These are phyloP conservation scores for Xerocomus spinulosus DNA, from an alignment of 768 basidiomycete genomes.

Conservation along the genomic window DNA sequence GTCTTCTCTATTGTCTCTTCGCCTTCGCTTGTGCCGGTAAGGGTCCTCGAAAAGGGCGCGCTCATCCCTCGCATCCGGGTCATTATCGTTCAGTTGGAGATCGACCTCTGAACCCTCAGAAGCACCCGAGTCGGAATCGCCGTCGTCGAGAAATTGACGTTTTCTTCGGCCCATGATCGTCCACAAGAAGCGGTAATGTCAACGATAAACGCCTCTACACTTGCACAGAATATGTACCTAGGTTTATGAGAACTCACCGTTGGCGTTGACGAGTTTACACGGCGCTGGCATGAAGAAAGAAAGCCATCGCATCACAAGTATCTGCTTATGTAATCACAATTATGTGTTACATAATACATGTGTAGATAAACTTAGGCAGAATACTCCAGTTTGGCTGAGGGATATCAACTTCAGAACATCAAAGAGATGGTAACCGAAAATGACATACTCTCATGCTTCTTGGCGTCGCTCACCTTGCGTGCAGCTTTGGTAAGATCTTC, in stretches of 20 bases:
- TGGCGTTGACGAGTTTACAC: not conserved
- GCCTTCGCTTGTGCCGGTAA: constrained; percentile 64
- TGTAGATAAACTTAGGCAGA: constrained; percentile 29
- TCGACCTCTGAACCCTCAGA: constrained; percentile 53
- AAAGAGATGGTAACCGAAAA: not conserved
- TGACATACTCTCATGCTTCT: constrained; percentile 94
- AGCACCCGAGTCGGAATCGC: constrained; percentile 70
- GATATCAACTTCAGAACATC: not conserved
- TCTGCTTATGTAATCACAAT: constrained; percentile 16
- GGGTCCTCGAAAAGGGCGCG: constrained; percentile 74
- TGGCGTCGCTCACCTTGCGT: constrained; percentile 91
- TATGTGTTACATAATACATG: constrained; percentile 19
- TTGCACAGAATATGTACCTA: not conserved
- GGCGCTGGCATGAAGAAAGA: too few relatives aligned
- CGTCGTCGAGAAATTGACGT: constrained; percentile 68
- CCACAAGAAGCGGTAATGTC: not conserved
- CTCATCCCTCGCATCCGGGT: constrained; percentile 67
- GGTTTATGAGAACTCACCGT: constrained; percentile 11
- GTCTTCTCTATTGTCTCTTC: constrained; percentile 64
- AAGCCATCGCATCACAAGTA: not conserved
- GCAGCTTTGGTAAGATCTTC: constrained; percentile 97
- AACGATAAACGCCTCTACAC: constrained; percentile 4
- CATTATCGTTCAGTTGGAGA: constrained; percentile 44
- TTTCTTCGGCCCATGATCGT: constrained; percentile 68
- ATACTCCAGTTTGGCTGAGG: constrained; percentile 42